A percentile compares a stretch with the other conserved stretches of the same genome.
phyloP scores from a whole-genome alignment of 2,329 filamentous ascomycete species.

The Claviceps sp. region DNA sequence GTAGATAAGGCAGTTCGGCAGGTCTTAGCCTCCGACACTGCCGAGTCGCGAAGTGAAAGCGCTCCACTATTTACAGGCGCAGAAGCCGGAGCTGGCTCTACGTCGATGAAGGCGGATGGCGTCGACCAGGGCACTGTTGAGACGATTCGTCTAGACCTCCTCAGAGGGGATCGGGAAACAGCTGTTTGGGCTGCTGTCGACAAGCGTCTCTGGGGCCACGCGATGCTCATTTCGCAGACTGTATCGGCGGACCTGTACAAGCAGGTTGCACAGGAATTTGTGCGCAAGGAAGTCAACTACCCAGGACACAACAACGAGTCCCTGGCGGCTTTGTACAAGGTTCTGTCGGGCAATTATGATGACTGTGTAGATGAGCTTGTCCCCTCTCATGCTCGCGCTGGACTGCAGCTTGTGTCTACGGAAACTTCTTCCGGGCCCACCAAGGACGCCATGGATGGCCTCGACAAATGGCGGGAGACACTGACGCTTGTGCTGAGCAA shows the following conservation, averaged over 20 bases:
- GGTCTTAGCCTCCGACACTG: constrained; percentile 50
- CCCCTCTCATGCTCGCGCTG: constrained; percentile 79
- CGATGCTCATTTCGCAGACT: constrained; percentile 72
- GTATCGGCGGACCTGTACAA: constrained; percentile 78
- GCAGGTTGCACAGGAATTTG: constrained; percentile 88
- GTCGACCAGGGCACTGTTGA: constrained; percentile 58
- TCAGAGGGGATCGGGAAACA: constrained; percentile 74
- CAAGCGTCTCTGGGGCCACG: constrained; percentile 90
- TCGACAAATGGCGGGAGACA: constrained; percentile 92
- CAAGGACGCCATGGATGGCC: constrained; percentile 65
- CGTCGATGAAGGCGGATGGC: constrained; percentile 44
- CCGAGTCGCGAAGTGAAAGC: constrained; percentile 1
- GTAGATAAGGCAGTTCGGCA: constrained; percentile 64
- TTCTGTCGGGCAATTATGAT: constrained; percentile 85
- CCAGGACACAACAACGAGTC: constrained; percentile 70
- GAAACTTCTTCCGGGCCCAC: constrained; percentile 44
- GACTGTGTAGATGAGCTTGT: constrained; percentile 95
- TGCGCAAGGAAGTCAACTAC: constrained; percentile 85
- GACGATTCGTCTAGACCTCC: constrained; percentile 57
- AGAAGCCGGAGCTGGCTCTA: constrained; percentile 14
- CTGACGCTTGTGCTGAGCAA: constrained; percentile 78
- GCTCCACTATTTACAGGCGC: constrained; percentile 13
- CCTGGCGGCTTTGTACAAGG: constrained; percentile 80
- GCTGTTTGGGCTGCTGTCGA: constrained; percentile 91
- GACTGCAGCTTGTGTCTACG: constrained; percentile 82